phyloP scores from a whole-genome alignment of 441 rosid genomes.

The Breynia disticha region DNA sequence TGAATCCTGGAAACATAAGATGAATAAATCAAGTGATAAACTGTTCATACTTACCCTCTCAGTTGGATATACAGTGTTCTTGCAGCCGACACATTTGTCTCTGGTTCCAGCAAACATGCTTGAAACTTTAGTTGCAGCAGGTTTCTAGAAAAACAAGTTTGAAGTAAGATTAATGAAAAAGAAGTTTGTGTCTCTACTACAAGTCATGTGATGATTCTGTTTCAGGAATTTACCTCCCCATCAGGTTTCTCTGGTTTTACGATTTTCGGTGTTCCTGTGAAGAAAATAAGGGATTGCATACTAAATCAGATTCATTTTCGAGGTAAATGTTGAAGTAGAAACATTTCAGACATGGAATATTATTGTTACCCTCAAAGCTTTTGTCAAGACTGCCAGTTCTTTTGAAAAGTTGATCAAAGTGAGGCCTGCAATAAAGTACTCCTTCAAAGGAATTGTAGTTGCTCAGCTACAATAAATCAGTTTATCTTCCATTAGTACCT shows the following conservation, averaged over 20 bases:
- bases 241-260: conserved; percentile 69
- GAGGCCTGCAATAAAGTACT: conserved; percentile 93
- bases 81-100: conserved; percentile 84
- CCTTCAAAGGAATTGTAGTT: conserved; percentile 98
- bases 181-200: neutral
- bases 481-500: too few species aligned
- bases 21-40: neutral
- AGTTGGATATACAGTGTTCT: conserved; percentile 85
- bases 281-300: conserved; percentile 9
- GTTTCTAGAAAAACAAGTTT: conserved; percentile 46
- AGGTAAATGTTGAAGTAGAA: neutral
- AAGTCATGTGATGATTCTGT: neutral
- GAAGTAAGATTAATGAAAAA: conserved; percentile 9
- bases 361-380: conserved; percentile 83
- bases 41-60: conserved; percentile 53
- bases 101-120: conserved; percentile 89
- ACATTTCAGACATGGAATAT: too few species aligned
- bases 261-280: conserved; percentile 79
- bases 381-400: conserved; percentile 97
- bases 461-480: conserved; percentile 71
- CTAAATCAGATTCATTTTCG: conserved; percentile 8
- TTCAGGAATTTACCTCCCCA: conserved; percentile 51
- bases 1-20: neutral
- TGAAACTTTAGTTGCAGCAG: conserved; percentile 63
- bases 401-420: conserved; percentile 89